Conservation (phyloP, 1,139 yeast species). For the Sugiyamaella castrensis region DNA sequence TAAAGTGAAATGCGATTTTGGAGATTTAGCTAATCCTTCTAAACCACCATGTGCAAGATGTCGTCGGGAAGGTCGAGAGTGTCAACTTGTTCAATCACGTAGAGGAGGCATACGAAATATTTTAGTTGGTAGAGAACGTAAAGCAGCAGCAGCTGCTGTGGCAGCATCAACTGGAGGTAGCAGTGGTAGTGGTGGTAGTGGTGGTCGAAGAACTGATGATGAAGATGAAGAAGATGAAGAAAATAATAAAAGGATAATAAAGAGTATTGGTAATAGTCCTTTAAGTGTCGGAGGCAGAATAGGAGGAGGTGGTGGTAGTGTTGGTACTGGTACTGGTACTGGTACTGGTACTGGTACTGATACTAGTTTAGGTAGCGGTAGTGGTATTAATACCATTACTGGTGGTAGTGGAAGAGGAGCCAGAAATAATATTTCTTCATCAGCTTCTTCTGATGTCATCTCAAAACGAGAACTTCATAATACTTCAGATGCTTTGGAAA, state of each 20-base stretch:
- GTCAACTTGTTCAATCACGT: constrained; percentile 67
- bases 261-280: background rate
- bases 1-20: constrained; percentile 82
- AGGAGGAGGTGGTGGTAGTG: background rate
- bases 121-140: constrained; percentile 40
- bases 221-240: background rate
- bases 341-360: background rate
- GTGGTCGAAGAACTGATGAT: background rate
- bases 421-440: background rate
- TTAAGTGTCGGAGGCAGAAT: background rate
- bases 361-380: background rate
- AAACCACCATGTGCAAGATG: constrained; percentile 88
- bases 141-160: constrained; percentile 16
- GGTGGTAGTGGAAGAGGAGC: background rate
- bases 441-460: constrained; percentile 22
- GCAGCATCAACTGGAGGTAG: background rate
- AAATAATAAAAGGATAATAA: background rate
- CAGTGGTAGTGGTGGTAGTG: background rate
- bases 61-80: constrained; percentile 72
- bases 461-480: constrained; percentile 41
- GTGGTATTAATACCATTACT: background rate
- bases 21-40: constrained; percentile 67
- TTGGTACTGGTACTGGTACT: background rate
- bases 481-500: constrained; percentile 60
- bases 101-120: constrained; percentile 56